phyloP scores from a whole-genome alignment of 2,329 filamentous ascomycete species.

The Colletotrichum salicis region DNA sequence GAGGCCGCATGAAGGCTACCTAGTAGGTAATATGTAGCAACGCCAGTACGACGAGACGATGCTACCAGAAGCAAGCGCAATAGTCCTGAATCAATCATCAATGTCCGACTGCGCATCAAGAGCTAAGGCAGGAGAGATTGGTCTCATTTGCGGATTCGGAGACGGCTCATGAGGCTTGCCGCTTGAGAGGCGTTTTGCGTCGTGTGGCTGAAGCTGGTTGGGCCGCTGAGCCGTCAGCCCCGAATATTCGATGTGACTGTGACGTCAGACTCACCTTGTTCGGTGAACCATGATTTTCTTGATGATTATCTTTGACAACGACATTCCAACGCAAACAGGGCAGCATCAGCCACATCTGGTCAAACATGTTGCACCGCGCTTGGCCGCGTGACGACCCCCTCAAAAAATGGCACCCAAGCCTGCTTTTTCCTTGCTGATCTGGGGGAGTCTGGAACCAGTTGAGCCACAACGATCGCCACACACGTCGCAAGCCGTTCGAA shows the following conservation, averaged over 20 bases:
- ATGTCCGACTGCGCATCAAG: neutral
- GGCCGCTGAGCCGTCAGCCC: neutral
- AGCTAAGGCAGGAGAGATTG: neutral
- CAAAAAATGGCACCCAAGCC: neutral
- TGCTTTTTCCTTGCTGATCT: constrained; percentile 13
- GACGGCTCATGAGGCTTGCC: neutral
- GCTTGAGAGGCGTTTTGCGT: neutral
- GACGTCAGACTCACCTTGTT: constrained; percentile 24
- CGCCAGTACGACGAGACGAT: neutral
- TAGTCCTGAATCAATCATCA: neutral
- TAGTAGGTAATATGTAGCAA: neutral
- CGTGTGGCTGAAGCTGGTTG: constrained; percentile 34
- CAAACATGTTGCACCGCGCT: neutral
- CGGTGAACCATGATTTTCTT: neutral
- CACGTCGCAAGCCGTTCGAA: neutral
- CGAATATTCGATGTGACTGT: constrained; percentile 18
- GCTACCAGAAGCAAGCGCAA: neutral
- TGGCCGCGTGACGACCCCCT: constrained; percentile 29
- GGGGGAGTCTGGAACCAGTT: constrained; percentile 4
- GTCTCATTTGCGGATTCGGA: constrained; percentile 6
- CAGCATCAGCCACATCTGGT: constrained; percentile 20
- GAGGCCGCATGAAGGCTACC: neutral
- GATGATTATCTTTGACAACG: constrained; percentile 5
- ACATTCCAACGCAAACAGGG: constrained; percentile 10
- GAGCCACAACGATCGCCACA: constrained; percentile 35